Evolutionary conservation across 768 basidiomycete species (phyloP).

Genomic region (Kwoniella heveanensis): DNA sequence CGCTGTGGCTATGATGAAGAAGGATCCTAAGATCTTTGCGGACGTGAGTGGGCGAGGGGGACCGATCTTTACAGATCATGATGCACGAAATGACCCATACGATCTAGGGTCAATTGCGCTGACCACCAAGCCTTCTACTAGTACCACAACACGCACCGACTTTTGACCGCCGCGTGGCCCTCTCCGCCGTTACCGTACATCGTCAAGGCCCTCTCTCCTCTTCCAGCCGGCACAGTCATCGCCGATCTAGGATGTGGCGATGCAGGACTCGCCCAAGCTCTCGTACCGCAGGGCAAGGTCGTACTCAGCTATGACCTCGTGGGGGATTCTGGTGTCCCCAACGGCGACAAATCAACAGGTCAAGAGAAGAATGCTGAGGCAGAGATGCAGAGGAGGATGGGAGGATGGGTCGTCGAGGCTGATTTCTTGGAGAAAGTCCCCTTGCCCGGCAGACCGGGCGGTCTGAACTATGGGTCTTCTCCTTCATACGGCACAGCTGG

Average conservation of each 20-base stretch:
- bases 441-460: constrained; percentile 67
- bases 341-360: constrained; percentile 43
- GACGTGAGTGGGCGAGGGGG: constrained; percentile 64
- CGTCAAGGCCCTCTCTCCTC: constrained; percentile 66
- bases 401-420: constrained; percentile 78
- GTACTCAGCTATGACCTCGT: constrained; percentile 56
- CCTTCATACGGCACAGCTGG: no score
- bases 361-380: constrained; percentile 39
- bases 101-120: background rate
- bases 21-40: constrained; percentile 75
- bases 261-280: constrained; percentile 75
- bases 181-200: constrained; percentile 88
- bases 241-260: constrained; percentile 96
- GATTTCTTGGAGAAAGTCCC: constrained; percentile 81
- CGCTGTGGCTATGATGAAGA: constrained; percentile 78
- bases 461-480: constrained; percentile 4
- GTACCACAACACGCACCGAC: constrained; percentile 92
- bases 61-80: background rate
- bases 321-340: constrained; percentile 60
- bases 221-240: constrained; percentile 70
- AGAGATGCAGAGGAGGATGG: constrained; percentile 56
- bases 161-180: constrained; percentile 90
- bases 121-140: constrained; percentile 52
- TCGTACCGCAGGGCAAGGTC: constrained; percentile 66
- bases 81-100: no score